These are phyloP conservation scores for Daldinia bambusicola DNA, from an alignment of 495 filamentous ascomycete genomes.

Conservation along the genomic window DNA sequence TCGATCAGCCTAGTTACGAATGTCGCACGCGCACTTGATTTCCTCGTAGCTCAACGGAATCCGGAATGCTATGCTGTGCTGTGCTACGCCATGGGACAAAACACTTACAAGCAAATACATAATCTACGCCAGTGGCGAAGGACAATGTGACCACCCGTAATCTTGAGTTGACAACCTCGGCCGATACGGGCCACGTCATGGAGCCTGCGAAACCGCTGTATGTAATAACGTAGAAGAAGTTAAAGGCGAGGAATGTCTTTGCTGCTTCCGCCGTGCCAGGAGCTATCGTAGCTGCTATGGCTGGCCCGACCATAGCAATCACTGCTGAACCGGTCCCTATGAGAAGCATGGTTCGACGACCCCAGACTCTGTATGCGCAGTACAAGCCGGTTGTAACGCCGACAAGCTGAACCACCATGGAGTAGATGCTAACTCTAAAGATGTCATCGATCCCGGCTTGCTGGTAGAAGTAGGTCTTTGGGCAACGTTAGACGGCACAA, in stretches of 20 bases:
- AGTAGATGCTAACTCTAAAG: slow-evolving; percentile 50
- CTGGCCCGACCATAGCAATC: slow-evolving; percentile 48
- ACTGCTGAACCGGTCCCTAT: slow-evolving; percentile 58
- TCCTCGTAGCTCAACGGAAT: neutral
- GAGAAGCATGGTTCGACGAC: slow-evolving; percentile 58
- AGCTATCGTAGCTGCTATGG: slow-evolving; percentile 40
- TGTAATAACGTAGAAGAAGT: slow-evolving; percentile 48
- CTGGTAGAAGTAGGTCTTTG: slow-evolving; percentile 51
- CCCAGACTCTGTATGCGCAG: slow-evolving; percentile 55
- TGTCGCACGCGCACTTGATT: slow-evolving; percentile 6
- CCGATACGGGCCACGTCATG: slow-evolving; percentile 55
- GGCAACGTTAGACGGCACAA: slow-evolving; percentile 22
- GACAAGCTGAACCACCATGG: slow-evolving; percentile 55
- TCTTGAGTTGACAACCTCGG: slow-evolving; percentile 53
- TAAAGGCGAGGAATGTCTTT: slow-evolving; percentile 57
- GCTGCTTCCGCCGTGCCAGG: slow-evolving; percentile 54
- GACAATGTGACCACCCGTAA: slow-evolving; percentile 56
- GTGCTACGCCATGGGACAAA: slow-evolving; percentile 4
- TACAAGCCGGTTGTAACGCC: slow-evolving; percentile 57
- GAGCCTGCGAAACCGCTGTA: slow-evolving; percentile 56
- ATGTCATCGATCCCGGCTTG: slow-evolving; percentile 44
- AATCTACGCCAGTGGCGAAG: slow-evolving; percentile 54
- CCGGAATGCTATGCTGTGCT: slow-evolving; percentile 2
- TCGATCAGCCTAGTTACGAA: slow-evolving; percentile 13
- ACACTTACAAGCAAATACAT: slow-evolving; percentile 50